Percentiles rank a stretch among this genome's conserved stretches.
Evolutionary conservation across 1,284 basidiomycete genomes (phyloP).

Genomic region (Cystobasidiaceae sp.): DNA sequence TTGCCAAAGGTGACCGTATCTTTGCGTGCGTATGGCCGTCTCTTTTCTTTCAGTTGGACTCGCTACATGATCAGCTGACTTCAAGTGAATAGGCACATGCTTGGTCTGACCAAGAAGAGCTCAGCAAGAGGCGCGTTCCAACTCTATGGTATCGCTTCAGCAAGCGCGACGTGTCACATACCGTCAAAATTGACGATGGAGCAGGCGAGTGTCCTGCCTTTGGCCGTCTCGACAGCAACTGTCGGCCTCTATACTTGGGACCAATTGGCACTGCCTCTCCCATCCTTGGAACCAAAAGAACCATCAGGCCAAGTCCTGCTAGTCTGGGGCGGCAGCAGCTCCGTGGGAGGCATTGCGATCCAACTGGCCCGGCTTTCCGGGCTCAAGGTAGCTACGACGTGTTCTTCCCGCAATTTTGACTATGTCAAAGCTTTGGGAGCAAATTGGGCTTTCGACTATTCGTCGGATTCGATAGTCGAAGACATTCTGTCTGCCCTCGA

Average conservation of each 20-base stretch:
- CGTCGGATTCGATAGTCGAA: slow-evolving; percentile 19
- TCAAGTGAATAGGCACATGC: slow-evolving; percentile 19
- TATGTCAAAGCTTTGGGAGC: slow-evolving; percentile 36
- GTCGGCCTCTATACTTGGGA: slow-evolving; percentile 43
- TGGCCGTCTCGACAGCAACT: slow-evolving; percentile 43
- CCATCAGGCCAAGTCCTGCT: slow-evolving; percentile 37
- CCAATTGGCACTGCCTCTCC: slow-evolving; percentile 32
- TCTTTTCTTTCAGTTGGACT: background rate
- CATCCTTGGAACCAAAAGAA: slow-evolving; percentile 29
- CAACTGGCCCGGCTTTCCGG: slow-evolving; percentile 42
- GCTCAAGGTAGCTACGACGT: slow-evolving; percentile 33
- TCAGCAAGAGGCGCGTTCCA: slow-evolving; percentile 34
- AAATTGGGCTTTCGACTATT: slow-evolving; percentile 35
- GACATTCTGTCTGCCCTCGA: slow-evolving; percentile 28
- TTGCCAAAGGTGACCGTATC: slow-evolving; percentile 58
- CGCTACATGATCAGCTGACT: background rate
- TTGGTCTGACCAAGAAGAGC: slow-evolving; percentile 9
- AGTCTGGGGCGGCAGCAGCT: slow-evolving; percentile 44
- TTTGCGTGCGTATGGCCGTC: slow-evolving; percentile 48
- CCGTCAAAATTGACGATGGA: slow-evolving; percentile 34
- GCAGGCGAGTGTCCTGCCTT: slow-evolving; percentile 41
- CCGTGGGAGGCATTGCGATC: slow-evolving; percentile 43
- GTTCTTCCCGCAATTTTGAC: slow-evolving; percentile 35
- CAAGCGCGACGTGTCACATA: background rate
- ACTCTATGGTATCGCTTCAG: slow-evolving; percentile 14